phyloP scores from a whole-genome alignment of 495 filamentous ascomycete species.

The Extremus antarcticus region DNA sequence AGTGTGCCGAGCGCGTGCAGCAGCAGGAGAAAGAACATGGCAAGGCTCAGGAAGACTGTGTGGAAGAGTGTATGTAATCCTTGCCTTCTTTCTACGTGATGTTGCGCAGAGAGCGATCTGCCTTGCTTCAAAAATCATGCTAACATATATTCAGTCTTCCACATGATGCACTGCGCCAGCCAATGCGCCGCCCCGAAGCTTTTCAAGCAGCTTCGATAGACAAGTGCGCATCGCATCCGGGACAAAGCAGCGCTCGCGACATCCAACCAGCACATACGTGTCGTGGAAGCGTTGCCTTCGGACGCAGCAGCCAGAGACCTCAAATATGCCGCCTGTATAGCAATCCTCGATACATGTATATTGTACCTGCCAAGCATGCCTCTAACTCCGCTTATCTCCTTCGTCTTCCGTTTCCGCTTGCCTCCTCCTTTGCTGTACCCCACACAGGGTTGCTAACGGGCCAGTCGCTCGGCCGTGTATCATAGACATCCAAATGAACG shows the following conservation, averaged over 20 bases:
- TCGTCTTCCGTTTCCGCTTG: too few relatives aligned
- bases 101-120: not conserved
- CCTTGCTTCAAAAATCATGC: not conserved
- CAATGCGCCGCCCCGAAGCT: slow-evolving; percentile 92
- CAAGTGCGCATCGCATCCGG: not conserved
- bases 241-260: not conserved
- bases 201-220: slow-evolving; percentile 77
- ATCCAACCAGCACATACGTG: not conserved
- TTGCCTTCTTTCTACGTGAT: not conserved
- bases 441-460: too few relatives aligned
- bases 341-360: slow-evolving; percentile 18
- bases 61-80: slow-evolving; percentile 99
- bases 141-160: slow-evolving; percentile 64
- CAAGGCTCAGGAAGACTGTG: slow-evolving; percentile 79
- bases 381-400: too few relatives aligned
- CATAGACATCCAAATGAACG: too few relatives aligned
- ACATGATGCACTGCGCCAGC: slow-evolving; percentile 86
- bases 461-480: too few relatives aligned
- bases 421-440: too few relatives aligned
- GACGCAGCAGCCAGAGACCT: not conserved
- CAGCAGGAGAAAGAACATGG: slow-evolving; percentile 53
- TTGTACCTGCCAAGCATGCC: too few relatives aligned
- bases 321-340: slow-evolving; percentile 21
- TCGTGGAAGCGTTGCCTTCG: not conserved
- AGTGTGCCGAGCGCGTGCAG: slow-evolving; percentile 90